Percentiles rank a stretch among this genome's conserved stretches.
phyloP scores from a whole-genome alignment of 169 alveolate genomes.

The Blepharisma undulans region DNA sequence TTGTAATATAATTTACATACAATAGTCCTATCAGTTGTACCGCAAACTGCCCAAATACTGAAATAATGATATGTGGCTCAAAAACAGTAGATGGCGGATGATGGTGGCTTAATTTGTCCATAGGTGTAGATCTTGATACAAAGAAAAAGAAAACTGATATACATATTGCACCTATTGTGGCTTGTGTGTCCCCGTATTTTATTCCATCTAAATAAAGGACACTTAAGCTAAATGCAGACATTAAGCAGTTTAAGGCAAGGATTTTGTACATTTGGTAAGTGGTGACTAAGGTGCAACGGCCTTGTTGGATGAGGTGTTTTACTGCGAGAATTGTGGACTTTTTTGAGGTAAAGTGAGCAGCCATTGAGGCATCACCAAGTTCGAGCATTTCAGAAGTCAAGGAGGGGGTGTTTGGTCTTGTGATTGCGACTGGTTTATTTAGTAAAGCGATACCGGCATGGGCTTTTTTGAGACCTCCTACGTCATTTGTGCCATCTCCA shows the following conservation, averaged over 20 bases:
- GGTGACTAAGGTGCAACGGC: conserved; percentile 95
- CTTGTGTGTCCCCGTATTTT: conserved; percentile 96
- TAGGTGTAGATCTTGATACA: conserved; percentile 76
- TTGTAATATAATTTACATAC: conserved; percentile 49
- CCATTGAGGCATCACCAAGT: conserved; percentile 97
- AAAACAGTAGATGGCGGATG: conserved; percentile 82
- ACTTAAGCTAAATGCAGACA: conserved; percentile 93
- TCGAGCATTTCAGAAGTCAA: conserved; percentile 39
- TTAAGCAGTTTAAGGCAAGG: conserved; percentile 92
- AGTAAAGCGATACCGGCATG: conserved; percentile 96
- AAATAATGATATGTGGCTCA: conserved; percentile 61
- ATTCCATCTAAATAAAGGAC: conserved; percentile 96
- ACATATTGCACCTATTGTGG: conserved; percentile 83
- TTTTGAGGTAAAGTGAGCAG: conserved; percentile 97
- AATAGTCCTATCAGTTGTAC: conserved; percentile 64
- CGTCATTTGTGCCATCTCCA: conserved; percentile 99
- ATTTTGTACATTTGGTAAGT: conserved; percentile 95
- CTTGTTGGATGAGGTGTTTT: conserved; percentile 90
- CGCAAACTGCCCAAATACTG: conserved; percentile 68
- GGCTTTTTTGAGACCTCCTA: conserved; percentile 98
- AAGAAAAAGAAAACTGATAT: conserved; percentile 67
- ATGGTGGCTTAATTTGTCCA: conserved; percentile 63
- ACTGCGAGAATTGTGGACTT: conserved; percentile 91
- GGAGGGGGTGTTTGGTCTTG: conserved; percentile 39
- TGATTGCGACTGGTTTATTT: conserved; percentile 50